phyloP scores from a whole-genome alignment of 306 rosid species.

The Vigna nakashimae region DNA sequence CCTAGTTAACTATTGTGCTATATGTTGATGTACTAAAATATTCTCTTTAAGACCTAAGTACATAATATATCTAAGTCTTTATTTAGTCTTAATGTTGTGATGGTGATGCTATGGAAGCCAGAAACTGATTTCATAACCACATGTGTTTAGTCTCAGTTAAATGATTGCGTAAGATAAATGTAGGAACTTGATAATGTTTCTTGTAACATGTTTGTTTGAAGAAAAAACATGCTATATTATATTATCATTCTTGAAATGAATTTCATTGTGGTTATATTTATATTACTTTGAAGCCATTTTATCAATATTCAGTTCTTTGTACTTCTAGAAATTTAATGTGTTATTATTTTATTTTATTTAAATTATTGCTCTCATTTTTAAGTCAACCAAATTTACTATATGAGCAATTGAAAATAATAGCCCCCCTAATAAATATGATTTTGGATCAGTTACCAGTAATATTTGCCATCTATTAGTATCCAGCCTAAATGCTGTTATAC shows the following conservation, averaged over 20 bases:
- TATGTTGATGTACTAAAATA: background rate
- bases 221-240: background rate
- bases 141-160: background rate
- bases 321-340: background rate
- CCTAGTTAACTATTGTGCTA: conserved; percentile 8
- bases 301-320: background rate
- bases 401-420: background rate
- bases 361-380: background rate
- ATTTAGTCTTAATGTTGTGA: background rate
- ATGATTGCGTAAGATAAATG: background rate
- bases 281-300: background rate
- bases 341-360: conserved; percentile 5
- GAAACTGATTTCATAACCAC: background rate
- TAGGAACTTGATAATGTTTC: background rate
- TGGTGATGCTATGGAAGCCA: background rate
- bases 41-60: background rate
- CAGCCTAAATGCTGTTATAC: background rate
- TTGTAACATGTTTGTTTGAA: conserved; percentile 2
- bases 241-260: background rate
- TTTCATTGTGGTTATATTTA: background rate
- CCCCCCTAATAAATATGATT: conserved; percentile 7
- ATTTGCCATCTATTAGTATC: background rate
- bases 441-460: background rate
- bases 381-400: background rate
- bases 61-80: background rate